Evolutionary conservation across 2,329 filamentous ascomycete species (phyloP), one percentile per base, ranked within the genome.

Genomic region (Fusarium graminum): DNA sequence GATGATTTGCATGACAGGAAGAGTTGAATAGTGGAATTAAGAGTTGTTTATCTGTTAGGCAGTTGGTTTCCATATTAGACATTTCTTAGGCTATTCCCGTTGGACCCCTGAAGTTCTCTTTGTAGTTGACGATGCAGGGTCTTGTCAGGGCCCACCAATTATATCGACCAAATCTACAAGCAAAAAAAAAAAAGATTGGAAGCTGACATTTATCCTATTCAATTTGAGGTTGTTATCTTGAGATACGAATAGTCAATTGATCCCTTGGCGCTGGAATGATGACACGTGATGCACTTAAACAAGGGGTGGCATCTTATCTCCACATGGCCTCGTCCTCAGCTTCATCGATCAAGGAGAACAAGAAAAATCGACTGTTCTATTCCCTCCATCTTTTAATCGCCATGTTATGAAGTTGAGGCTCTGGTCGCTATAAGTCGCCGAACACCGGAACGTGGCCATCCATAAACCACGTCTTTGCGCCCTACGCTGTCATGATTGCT

Each of bases 291-390:
- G 50, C 50, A 46, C 16, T 44, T 36, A 57, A 63, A 56, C 66
- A 67, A 71, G 66, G 66, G 68, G 69, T 67, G 68, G 68, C 70
- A 38, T 70, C 60, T 65, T 66, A 71, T 70, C 68, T 72, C 68
- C 70, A 71, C 68, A 66, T 51, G 32, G 46, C 39, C 30, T 47
- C 26, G 46, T 49, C 56, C 40, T 59, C 34, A 29, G 29, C 57
- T 59, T 52, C 44, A 44, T n/a, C 43, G 32, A 14, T 9, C 32
- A 3, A 17, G 43, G n/a, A 45, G 32, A 50, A 36, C 13, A 30
- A 57, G 40, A 34, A 22, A 34, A 25, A 25, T 12, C 14, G 22
- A 29, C 29, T 47, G 49, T 46, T 38, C 19, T 45, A 32, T 34
- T 28, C 43, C 10, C 16, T 34, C 14, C 34, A 45, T 16, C n/a